Percentiles rank a stretch among this genome's conserved stretches.
phyloP scores from a whole-genome alignment of 768 basidiomycete genomes.

The Tephrocybe rancida region DNA sequence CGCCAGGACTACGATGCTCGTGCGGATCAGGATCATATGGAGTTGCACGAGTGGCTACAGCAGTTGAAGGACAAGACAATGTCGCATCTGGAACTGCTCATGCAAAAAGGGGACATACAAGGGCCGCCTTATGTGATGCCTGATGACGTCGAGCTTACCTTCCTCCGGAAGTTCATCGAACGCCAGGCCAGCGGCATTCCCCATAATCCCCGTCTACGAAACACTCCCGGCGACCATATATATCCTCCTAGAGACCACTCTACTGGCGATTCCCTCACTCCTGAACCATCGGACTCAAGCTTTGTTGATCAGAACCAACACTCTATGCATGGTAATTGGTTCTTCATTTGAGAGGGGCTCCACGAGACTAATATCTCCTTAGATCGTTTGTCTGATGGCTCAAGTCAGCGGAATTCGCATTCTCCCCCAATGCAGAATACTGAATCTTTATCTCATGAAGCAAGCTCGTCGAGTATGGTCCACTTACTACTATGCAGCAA shows the following conservation, averaged over 20 bases:
- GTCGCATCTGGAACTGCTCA: constrained; percentile 83
- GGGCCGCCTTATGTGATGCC: constrained; percentile 84
- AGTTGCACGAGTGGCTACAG: constrained; percentile 85
- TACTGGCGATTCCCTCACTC: constrained; percentile 43
- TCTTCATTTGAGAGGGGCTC: not conserved
- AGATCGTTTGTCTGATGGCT: constrained; percentile 41
- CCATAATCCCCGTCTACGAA: constrained; percentile 80
- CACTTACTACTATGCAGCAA: constrained; percentile 10
- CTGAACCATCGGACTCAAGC: constrained; percentile 49
- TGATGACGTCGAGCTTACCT: constrained; percentile 75
- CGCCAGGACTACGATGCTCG: constrained; percentile 85
- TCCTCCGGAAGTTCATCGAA: constrained; percentile 83
- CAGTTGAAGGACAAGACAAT: constrained; percentile 89
- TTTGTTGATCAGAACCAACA: constrained; percentile 39
- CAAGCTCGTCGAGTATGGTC: constrained; percentile 58
- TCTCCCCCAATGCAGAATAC: constrained; percentile 53
- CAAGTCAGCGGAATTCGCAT: constrained; percentile 44
- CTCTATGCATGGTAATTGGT: constrained; percentile 28
- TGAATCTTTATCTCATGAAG: constrained; percentile 60
- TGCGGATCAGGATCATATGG: constrained; percentile 89
- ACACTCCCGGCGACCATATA: constrained; percentile 36
- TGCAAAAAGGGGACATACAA: constrained; percentile 87
- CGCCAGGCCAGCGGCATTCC: constrained; percentile 74
- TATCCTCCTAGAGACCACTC: constrained; percentile 48
- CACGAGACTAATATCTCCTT: constrained; percentile 10